Evolutionary conservation across 139 green algal species (phyloP), one percentile per base, ranked within the genome.

Genomic region (Desmodesmus armatus): DNA sequence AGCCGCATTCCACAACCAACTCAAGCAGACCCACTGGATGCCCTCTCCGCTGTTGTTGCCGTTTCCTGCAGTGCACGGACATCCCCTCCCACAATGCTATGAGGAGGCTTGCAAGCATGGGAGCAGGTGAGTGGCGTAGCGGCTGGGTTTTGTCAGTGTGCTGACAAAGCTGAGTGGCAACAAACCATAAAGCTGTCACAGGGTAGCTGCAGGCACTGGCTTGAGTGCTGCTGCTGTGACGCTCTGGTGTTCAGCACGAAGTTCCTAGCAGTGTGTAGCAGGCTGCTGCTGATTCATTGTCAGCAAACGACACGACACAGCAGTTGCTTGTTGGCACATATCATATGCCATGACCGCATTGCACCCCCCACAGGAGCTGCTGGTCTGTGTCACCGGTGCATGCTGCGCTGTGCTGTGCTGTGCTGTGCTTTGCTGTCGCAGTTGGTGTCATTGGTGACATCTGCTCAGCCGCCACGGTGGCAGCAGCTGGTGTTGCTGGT

Each of bases 391-490:
- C 13, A n/a, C 33, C 21, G 33, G 25, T 69, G 17, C 31, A 43
- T 76, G 69, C 69, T 76, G 69, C 37, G 17, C 19, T 69, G 19
- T 80, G 72, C 72, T 11, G n/a, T 69, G 27, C n/a, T 69, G 60
- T 19, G n/a, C n/a, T n/a, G n/a, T n/a, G n/a, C n/a, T n/a, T n/a
- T n/a, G n/a, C n/a, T n/a, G n/a, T n/a, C n/a, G n/a, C n/a, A 71
- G 76, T 82, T 53, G 76, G 51, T 39, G 55, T 82, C 4, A 55
- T 82, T 25, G 76, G 76, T 2, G 76, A 82, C 55, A 21, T 82
- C 37, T 82, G 76, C 55, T 82, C 72, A 5, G 43, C 55, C 19
- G 55, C 76, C 9, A 44, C 76, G 5, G 53, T 65, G 35, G 76
- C 76, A 58, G 53, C 76, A 55, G 76, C 76, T 41, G 76, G 76